Evolutionary conservation across 2,329 filamentous ascomycete species (phyloP), one percentile per base, ranked within the genome.

Genomic region (Trichoderma breve): DNA sequence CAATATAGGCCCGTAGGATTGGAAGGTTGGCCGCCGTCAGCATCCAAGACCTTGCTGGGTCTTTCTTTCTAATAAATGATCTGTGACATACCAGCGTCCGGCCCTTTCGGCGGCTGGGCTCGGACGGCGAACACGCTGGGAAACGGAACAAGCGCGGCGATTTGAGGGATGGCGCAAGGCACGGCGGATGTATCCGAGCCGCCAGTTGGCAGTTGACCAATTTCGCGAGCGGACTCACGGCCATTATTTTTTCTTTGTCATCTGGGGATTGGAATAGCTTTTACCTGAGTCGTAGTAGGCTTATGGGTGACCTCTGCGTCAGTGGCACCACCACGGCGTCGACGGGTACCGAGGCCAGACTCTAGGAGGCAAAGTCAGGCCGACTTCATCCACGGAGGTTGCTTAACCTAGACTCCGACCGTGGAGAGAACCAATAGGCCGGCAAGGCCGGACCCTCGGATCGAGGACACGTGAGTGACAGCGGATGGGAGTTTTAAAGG

Each of bases 41-140:
- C 65, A 69, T 64, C 21, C 6, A 39, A 26, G n/a, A 1, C 53
- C n/a, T 15, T 43, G 60, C 36, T n/a, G 34, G 47, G 47, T 14
- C 11, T 43, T n/a, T 60, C 28, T 34, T n/a, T 34, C 7, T 36
- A 66, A 55, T 64, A 70, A 21, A 57, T 47, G 61, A 26, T 9
- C 32, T 21, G 2, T 5, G 30, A 12, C 36, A 32, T 30, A 15
- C 61, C 26, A 51, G 62, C 21, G 51, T 12, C 69, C 53, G 69
- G 61, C 61, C 51, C 62, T 71, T 62, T 71, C 69, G 61, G 36
- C 58, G 62, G 69, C 36, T 71, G 69, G 69, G 12, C 28, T 51
- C 15, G 26, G 32, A 55, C 61, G 68, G 61, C 47, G 68, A 64
- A 34, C 47, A n/a, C 12, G 30, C 60, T 51, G 60, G 63, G 64